Conservation (phyloP, 768 basidiomycete species). For the Tephrocybe sp. region DNA sequence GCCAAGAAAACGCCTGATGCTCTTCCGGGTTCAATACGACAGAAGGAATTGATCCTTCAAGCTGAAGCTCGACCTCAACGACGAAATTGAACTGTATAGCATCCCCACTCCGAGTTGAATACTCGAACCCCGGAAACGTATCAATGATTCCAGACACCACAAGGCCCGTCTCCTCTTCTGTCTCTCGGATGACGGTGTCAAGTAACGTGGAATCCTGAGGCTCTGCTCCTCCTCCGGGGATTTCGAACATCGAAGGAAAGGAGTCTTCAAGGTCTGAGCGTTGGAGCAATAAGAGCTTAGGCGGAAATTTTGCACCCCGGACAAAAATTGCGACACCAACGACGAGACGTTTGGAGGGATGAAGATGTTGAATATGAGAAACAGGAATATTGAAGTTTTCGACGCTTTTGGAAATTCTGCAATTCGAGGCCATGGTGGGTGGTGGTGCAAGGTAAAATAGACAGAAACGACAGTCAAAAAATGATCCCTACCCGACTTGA, state of each 20-base stretch:
- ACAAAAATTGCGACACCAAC: background rate
- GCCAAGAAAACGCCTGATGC: background rate
- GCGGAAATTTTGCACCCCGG: background rate
- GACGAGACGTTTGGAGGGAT: background rate
- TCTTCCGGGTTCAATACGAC: background rate
- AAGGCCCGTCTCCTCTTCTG: background rate
- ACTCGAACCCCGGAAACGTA: background rate
- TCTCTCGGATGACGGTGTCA: background rate
- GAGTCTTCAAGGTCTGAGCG: background rate
- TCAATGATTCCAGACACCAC: background rate
- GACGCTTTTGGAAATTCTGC: background rate
- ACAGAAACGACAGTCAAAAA: background rate
- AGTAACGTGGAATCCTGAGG: background rate
- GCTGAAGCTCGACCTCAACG: slow-evolving; percentile 1
- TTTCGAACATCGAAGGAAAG: background rate
- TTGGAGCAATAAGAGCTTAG: background rate
- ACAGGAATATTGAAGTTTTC: background rate
- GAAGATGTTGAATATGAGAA: background rate
- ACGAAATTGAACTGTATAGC: slow-evolving; percentile 2
- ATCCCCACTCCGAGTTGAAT: background rate
- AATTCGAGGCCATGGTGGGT: background rate
- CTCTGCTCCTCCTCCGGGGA: background rate
- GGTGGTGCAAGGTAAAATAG: too few relatives aligned
- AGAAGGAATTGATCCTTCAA: background rate
- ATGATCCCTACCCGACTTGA: too few relatives aligned